Evolutionary conservation across 768 basidiomycete species (phyloP), one percentile per base, ranked within the genome.

Genomic region (Xerocomus potaroensis): DNA sequence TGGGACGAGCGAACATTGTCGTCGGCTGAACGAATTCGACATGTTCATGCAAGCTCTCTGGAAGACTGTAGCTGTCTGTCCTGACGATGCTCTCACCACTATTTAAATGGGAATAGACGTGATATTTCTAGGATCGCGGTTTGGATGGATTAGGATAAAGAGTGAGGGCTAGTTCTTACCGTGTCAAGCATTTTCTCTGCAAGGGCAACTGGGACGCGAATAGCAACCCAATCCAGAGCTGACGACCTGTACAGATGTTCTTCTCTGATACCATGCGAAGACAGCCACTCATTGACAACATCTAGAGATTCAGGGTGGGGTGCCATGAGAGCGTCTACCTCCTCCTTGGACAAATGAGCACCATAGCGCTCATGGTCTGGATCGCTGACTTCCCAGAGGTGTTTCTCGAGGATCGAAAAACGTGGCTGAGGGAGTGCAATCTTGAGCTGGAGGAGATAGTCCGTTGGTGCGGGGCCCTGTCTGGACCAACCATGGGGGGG

Each of bases 141-240:
- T 23, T 39, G 1, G 23, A 21, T 34, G 46, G 8, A 23, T 34
- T 30, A 15, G 15, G 15, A 42, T 3, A 10, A 12, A 41, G 9
- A 32, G 5, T 34, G n/a, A 14, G 19, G 1, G 2, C 24, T 3
- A 0, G 19, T 26, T 33, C 76, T 56, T 55, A 84, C 84, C 37
- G 87, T 83, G 56, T 79, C 68, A n/a, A 89, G 72, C 78, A 89
- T 81, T 53, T 77, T 66, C 62, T 89, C 86, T 0, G 80, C 85
- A 21, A 80, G 51, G 27, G 66, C 55, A 36, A 89, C 72, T 0
- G 84, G 76, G 7, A 86, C 66, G 11, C 63, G 77, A 32, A 86
- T 60, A 6, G 71, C 78, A 11, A 87, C 67, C 86, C 84, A 89
- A 51, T 87, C 86, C 39, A 76, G 73, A 0, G 84, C 83, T 3